phyloP scores from a whole-genome alignment of 768 basidiomycete species.

The Plicaturopsis crispa region DNA sequence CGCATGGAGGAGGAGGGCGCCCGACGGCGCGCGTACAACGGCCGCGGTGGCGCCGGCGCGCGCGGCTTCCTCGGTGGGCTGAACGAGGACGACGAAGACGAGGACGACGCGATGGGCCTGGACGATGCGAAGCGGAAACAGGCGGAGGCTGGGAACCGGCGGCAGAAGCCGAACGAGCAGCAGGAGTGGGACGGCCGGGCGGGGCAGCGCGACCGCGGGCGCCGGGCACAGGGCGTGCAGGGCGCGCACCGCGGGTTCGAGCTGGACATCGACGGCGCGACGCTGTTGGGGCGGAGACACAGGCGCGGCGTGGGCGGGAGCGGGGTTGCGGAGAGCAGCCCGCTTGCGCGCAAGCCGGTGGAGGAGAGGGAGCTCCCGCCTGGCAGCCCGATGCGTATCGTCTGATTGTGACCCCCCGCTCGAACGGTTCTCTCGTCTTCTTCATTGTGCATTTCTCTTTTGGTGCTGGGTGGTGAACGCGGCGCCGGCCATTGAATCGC shows the following conservation, averaged over 20 bases:
- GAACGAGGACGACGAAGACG: slow-evolving; percentile 89
- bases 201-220: slow-evolving; percentile 56
- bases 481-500: too few relatives aligned
- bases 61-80: slow-evolving; percentile 77
- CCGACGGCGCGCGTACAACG: slow-evolving; percentile 73
- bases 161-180: slow-evolving; percentile 7
- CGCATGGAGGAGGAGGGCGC: slow-evolving; percentile 99
- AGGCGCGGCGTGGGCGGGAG: slow-evolving; percentile 21
- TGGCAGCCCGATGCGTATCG: slow-evolving; percentile 13
- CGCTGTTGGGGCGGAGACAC: slow-evolving; percentile 71
- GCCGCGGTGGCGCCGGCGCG: slow-evolving; percentile 67
- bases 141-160: slow-evolving; percentile 7
- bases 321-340: slow-evolving; percentile 21
- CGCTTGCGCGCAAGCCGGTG: slow-evolving; percentile 23
- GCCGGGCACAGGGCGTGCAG: slow-evolving; percentile 10
- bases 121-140: slow-evolving; percentile 34
- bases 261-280: slow-evolving; percentile 81
- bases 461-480: too few relatives aligned
- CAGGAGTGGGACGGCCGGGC: slow-evolving; percentile 39
- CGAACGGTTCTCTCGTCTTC: too few relatives aligned
- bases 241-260: slow-evolving; percentile 50
- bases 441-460: too few relatives aligned
- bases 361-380: not conserved
- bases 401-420: too few relatives aligned
- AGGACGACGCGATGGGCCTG: slow-evolving; percentile 39